Evolutionary conservation across 2,329 filamentous ascomycete genomes (phyloP), one percentile per base, ranked within the genome.

Genomic region (Fusarium succisae): DNA sequence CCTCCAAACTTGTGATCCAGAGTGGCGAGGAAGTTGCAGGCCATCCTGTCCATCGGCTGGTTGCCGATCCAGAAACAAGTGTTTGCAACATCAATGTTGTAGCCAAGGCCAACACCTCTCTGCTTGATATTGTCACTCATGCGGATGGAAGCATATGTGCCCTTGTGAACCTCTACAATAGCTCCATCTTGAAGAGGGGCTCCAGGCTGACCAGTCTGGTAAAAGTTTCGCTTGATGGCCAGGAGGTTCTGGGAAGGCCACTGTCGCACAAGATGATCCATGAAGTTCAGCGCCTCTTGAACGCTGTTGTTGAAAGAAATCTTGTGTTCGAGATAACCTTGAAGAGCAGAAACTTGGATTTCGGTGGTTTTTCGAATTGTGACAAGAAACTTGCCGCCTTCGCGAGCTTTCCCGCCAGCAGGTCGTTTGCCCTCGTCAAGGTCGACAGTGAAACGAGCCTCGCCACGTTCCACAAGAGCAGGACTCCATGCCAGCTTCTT

Each of bases 11-110:
- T 77, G 4, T 55, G 66, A 32, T 84, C 82, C 39, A 77, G 74
- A 7, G 77, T 76, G 37, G 69, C 80, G 48, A 82, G 75, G 26
- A 81, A 82, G 60, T 82, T 79, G 80, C 81, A 78, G 51, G 77
- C 64, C 6, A 88, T 64, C 7, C 82, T 75, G 24, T 84, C 82
- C 9, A 89, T 58, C 2, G 78, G 79, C 51, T 84, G 82, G 4
- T 79, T 72, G 0, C 79, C 81, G 1, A 82, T 87, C 92, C 94
- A 98, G 84, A 99, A 99, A 18, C 93, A 93, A 1, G 94, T 93
- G 79, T 98, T 98, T 64, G 95, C 92, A 37, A 98, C 93, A 78
- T 99, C 96, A 17, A 97, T 91, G 76, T 98, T 98, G 80, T 99
- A 85, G 1, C 93, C 90, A 11, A 98, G 86, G 14, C 90, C 90